Percentiles rank a stretch among this genome's conserved stretches.
These are phyloP conservation scores for Elsinoe perseae DNA, from an alignment of 2,329 filamentous ascomycete species.

Conservation along the genomic window DNA sequence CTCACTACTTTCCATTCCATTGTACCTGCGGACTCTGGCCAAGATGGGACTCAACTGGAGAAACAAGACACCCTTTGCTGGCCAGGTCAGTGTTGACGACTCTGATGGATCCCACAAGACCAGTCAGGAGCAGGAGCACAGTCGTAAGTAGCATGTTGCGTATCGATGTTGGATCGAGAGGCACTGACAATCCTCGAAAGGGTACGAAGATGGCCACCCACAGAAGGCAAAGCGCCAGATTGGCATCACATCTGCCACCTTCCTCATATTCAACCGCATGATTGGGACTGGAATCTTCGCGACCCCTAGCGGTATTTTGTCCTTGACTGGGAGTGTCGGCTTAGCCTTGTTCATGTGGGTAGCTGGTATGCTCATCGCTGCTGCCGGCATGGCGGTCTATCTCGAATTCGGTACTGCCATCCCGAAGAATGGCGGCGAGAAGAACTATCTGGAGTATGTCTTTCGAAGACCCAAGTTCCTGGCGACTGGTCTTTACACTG, in stretches of 20 bases:
- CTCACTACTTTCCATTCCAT: neutral
- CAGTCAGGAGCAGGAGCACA: neutral
- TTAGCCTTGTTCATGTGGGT: constrained; percentile 58
- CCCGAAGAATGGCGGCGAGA: constrained; percentile 57
- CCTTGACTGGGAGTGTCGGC: constrained; percentile 52
- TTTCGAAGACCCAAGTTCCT: constrained; percentile 55
- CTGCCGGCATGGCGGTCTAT: constrained; percentile 42
- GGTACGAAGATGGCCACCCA: neutral
- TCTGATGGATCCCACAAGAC: neutral
- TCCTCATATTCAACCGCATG: constrained; percentile 58
- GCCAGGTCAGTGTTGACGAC: neutral
- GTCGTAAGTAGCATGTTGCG: neutral
- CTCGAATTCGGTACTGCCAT: constrained; percentile 59
- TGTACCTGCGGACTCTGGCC: neutral
- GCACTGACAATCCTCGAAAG: too few species aligned
- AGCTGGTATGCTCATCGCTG: constrained; percentile 33
- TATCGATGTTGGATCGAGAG: too few species aligned
- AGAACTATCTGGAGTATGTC: constrained; percentile 60
- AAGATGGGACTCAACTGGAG: neutral
- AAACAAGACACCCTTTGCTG: too few species aligned
- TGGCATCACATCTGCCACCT: constrained; percentile 44
- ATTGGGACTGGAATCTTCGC: constrained; percentile 62
- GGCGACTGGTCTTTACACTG: constrained; percentile 53
- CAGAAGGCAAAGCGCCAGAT: constrained; percentile 41
- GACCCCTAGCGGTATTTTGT: constrained; percentile 52